These are phyloP conservation scores for Aspergillus puulaauensis DNA, from an alignment of 2,329 filamentous ascomycete species.

Conservation along the genomic window DNA sequence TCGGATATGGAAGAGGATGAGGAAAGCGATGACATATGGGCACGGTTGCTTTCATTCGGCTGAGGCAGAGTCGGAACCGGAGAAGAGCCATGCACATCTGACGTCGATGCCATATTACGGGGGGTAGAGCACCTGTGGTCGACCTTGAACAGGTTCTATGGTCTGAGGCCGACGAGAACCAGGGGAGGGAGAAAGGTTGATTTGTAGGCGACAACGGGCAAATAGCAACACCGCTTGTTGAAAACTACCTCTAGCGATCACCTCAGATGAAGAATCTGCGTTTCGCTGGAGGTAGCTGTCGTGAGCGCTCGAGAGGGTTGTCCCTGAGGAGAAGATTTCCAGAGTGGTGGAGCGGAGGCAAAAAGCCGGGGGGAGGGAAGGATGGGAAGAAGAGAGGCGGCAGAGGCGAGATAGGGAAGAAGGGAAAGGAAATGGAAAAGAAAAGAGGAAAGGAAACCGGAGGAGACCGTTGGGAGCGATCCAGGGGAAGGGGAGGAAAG, in stretches of 20 bases:
- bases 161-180: not conserved
- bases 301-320: slow-evolving; percentile 23
- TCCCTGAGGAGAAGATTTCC: slow-evolving; percentile 16
- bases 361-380: slow-evolving; percentile 5
- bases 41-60: slow-evolving; percentile 38
- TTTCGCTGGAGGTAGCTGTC: slow-evolving; percentile 39
- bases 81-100: slow-evolving; percentile 37
- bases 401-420: slow-evolving; percentile 8
- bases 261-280: slow-evolving; percentile 38
- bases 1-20: slow-evolving; percentile 52
- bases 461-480: slow-evolving; percentile 13
- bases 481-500: slow-evolving; percentile 11
- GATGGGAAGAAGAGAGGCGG: slow-evolving; percentile 10
- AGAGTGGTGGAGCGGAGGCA: slow-evolving; percentile 9
- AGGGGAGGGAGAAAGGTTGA: not conserved
- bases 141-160: slow-evolving; percentile 8
- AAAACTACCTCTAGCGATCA: slow-evolving; percentile 40
- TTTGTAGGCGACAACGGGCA: not conserved
- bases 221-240: slow-evolving; percentile 9
- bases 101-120: slow-evolving; percentile 35
- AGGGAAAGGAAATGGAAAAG: slow-evolving; percentile 10
- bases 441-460: slow-evolving; percentile 8
- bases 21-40: slow-evolving; percentile 41
- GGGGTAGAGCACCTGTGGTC: slow-evolving; percentile 11
- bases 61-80: slow-evolving; percentile 41